Evolutionary conservation across 2,329 filamentous ascomycete species (phyloP), one percentile per base, ranked within the genome.

Genomic region (Fusarium concolor): DNA sequence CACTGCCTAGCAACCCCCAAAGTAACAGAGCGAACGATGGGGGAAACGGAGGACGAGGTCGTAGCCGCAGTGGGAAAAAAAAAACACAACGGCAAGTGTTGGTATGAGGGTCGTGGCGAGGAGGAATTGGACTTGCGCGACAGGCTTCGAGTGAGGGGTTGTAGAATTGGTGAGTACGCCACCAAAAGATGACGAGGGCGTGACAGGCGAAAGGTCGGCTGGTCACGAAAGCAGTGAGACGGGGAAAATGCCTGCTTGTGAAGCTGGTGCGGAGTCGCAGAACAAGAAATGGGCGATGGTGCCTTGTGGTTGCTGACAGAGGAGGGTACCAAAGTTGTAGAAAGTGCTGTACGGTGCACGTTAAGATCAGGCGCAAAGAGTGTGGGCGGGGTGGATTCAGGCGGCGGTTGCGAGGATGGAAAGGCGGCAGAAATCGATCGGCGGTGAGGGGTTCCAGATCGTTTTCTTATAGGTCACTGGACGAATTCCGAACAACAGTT

Each of bases 361-460:
- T 68, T 58, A 58, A 68, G 68, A 72, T 73, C 71, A 72, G 71
- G 71, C 71, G 71, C 64, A 73, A 73, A 67, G 57, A 67, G 68
- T 67, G 68, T 70, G 68, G 57, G 62, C 57, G 67, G 67, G 67
- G 60, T 62, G 66, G 68, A 53, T 69, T 69, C 62, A 62, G 66
- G 66, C 66, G 61, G 62, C 65, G 58, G 65, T 24, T 59, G 66
- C 56, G 62, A 68, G 60, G 67, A 68, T 54, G 67, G 64, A 62
- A 68, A 52, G 57, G 56, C 67, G 71, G 69, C 71, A 73, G 71
- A 73, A 72, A 71, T 67, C 62, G 71, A 73, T 73, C 71, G 69
- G 71, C 71, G 71, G 71, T 73, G 71, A 73, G 71, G 71, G 68
- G 71, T 65, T 69, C 71, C 69, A 72, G 71, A 73, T 73, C 68